These are phyloP conservation scores for Bonnemaisonia californica DNA, from an alignment of 31 red algal genomes.

Conservation along the genomic window DNA sequence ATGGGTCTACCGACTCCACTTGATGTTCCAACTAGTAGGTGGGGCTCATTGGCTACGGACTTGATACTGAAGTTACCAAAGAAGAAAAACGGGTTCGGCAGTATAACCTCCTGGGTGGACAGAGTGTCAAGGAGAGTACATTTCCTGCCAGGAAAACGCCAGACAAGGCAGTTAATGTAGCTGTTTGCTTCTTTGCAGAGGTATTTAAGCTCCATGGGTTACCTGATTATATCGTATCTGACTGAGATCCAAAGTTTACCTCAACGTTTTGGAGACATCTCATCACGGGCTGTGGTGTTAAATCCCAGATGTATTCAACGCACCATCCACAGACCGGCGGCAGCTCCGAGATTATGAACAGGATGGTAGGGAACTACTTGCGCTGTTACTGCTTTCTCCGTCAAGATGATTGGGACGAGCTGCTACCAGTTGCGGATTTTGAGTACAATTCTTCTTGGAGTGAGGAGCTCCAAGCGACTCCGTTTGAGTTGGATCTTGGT, in stretches of 20 bases:
- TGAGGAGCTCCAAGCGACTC: constrained; percentile 8
- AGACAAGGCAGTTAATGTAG: constrained; percentile 27
- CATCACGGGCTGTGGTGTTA: constrained; percentile 19
- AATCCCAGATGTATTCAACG: constrained; percentile 23
- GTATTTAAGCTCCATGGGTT: constrained; percentile 37
- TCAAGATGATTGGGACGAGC: constrained; percentile 14
- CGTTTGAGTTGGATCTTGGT: constrained; percentile 8
- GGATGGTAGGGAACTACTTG: constrained; percentile 9
- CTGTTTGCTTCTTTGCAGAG: constrained; percentile 30
- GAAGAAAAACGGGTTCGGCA: constrained; percentile 3
- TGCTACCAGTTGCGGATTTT: constrained; percentile 3
- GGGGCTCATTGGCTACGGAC: constrained; percentile 35
- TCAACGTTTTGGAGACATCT: constrained; percentile 27
- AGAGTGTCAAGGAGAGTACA: constrained; percentile 22
- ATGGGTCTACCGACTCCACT: constrained; percentile 7
- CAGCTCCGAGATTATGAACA: constrained; percentile 34
- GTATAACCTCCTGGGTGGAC: constrained; percentile 31
- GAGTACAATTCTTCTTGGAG: neutral
- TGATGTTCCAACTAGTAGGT: constrained; percentile 23
- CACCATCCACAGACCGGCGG: constrained; percentile 44
- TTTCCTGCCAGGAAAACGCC: constrained; percentile 13
- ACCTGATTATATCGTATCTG: constrained; percentile 35
- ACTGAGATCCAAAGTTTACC: constrained; percentile 46
- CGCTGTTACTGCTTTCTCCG: constrained; percentile 11
- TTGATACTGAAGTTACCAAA: constrained; percentile 37